phyloP scores from a whole-genome alignment of 306 rosid species.

The Medicago ruthenica region DNA sequence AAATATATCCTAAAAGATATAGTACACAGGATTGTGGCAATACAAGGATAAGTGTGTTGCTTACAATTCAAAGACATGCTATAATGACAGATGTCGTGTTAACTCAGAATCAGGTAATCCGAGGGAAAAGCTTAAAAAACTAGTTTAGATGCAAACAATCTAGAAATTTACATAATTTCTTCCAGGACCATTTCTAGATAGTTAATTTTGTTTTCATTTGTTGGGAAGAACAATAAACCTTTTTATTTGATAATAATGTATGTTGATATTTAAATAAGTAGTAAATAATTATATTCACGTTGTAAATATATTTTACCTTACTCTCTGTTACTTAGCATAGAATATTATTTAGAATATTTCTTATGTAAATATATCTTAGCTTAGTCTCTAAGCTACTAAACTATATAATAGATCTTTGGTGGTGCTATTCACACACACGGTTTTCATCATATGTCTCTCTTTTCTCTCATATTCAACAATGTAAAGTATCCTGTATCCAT shows the following conservation, averaged over 20 bases:
- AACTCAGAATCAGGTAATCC: conserved; percentile 18
- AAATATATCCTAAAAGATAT: conserved; percentile 18
- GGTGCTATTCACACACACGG: too few species aligned
- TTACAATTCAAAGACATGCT: conserved; percentile 27
- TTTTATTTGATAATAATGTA: not conserved
- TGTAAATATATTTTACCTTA: too few species aligned
- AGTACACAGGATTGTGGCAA: not conserved
- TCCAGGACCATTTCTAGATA: conserved; percentile 9
- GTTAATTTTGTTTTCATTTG: conserved; percentile 13
- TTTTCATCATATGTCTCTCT: too few species aligned
- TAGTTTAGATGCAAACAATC: conserved; percentile 3
- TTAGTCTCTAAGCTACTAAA: too few species aligned
- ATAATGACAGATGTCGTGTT: not conserved
- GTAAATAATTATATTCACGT: too few species aligned
- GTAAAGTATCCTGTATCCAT: not conserved
- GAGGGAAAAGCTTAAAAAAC: not conserved
- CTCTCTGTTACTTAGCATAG: too few species aligned
- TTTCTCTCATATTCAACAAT: too few species aligned
- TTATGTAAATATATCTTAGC: too few species aligned
- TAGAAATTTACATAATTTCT: conserved; percentile 24
- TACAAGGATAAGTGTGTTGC: not conserved
- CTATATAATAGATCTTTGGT: too few species aligned
- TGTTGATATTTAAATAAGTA: too few species aligned
- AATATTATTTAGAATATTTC: too few species aligned
- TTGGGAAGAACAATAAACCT: conserved; percentile 14